Conservation (phyloP, 345 rosid species). For the Limnanthes douglasii region DNA sequence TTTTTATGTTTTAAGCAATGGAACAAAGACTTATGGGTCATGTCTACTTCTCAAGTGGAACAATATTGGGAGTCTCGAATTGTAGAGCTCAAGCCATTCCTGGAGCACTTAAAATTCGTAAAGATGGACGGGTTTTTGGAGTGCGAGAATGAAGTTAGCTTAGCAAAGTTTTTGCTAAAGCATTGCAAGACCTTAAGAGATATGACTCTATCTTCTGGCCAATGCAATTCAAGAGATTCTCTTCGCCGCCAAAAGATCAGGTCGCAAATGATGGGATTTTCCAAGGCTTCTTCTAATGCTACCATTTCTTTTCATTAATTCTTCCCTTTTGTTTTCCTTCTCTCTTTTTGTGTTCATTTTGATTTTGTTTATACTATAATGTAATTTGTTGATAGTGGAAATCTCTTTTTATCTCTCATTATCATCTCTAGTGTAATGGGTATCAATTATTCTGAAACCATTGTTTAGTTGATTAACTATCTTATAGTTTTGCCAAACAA, state of each 20-base stretch:
- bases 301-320: conserved; percentile 29
- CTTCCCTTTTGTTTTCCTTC: neutral
- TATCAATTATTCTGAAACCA: no score
- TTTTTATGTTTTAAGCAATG: conserved; percentile 42
- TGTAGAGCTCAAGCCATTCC: conserved; percentile 30
- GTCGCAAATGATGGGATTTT: conserved; percentile 55
- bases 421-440: no score
- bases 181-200: conserved; percentile 64
- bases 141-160: conserved; percentile 61
- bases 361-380: no score
- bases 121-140: conserved; percentile 66
- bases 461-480: no score
- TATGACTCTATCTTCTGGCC: conserved; percentile 41
- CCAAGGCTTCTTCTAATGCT: conserved; percentile 70
- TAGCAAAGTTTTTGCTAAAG: conserved; percentile 59
- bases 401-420: no score
- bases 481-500: no score
- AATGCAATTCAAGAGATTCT: conserved; percentile 37
- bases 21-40: conserved; percentile 62
- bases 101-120: conserved; percentile 40
- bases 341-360: no score
- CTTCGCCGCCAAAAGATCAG: conserved; percentile 46
- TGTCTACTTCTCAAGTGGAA: conserved; percentile 40
- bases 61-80: conserved; percentile 60
- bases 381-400: neutral